Percentiles rank a stretch among this genome's conserved stretches.
phyloP scores from a whole-genome alignment of 225 moss, liverwort and hornwort species.

The Ulota crispa region DNA sequence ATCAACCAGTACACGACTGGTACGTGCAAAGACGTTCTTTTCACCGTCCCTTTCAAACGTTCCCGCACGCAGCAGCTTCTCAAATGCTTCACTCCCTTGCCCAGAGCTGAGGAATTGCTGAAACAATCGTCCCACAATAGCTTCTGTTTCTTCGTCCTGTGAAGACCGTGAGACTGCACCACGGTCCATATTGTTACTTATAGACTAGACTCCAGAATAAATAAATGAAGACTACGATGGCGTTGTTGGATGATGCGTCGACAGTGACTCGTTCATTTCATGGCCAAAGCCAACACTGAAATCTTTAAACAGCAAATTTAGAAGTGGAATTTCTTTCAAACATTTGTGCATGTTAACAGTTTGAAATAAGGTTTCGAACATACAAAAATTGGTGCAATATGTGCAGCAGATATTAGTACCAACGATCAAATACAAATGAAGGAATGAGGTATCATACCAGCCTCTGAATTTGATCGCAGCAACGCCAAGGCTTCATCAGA shows the following conservation, averaged over 20 bases:
- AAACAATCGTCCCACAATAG: constrained; percentile 77
- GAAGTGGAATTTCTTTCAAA: neutral
- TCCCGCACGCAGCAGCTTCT: constrained; percentile 81
- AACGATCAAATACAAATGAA: constrained; percentile 3
- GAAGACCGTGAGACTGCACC: constrained; percentile 51
- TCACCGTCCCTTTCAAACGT: constrained; percentile 92
- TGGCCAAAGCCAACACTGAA: neutral
- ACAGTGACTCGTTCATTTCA: neutral
- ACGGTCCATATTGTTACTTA: constrained; percentile 45
- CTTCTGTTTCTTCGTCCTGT: constrained; percentile 92
- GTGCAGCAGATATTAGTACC: constrained; percentile 5
- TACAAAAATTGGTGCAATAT: neutral
- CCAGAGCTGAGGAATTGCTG: constrained; percentile 81
- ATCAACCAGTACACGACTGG: constrained; percentile 86
- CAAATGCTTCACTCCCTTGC: constrained; percentile 62
- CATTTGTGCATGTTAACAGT: neutral
- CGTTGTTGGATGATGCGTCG: neutral
- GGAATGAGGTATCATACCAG: constrained; percentile 39
- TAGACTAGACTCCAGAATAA: constrained; percentile 7
- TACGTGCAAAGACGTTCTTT: constrained; percentile 81
- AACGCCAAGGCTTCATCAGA: constrained; percentile 43
- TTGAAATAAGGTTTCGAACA: neutral
- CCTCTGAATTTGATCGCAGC: constrained; percentile 51
- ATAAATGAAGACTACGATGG: neutral
- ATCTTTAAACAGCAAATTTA: neutral